phyloP scores from a whole-genome alignment of 768 basidiomycete genomes.

The Tulasnella calospora region DNA sequence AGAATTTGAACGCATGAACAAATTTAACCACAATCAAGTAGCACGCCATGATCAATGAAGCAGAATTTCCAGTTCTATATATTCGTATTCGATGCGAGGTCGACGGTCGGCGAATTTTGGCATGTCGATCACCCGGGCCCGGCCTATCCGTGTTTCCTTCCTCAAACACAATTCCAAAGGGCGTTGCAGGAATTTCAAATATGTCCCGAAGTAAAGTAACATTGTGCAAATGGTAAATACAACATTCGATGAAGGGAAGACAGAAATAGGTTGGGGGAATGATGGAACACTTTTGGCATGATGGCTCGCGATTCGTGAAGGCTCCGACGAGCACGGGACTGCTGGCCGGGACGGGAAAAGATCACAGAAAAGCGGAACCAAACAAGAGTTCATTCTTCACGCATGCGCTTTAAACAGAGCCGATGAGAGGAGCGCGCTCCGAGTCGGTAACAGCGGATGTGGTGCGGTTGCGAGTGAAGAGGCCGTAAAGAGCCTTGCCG shows the following conservation, averaged over 20 bases:
- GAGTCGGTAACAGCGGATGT: conserved; percentile 65
- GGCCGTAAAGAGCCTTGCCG: conserved; percentile 63
- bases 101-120: too few relatives aligned
- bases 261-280: neutral
- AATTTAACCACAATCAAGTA: too few relatives aligned
- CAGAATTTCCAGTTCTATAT: too few relatives aligned
- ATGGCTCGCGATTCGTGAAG: neutral
- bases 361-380: neutral
- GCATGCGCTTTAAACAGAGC: neutral
- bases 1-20: too few relatives aligned
- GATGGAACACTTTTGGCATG: neutral
- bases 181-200: too few relatives aligned
- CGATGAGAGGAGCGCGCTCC: conserved; percentile 78
- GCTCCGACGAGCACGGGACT: neutral
- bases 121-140: too few relatives aligned
- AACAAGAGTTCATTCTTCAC: neutral
- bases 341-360: neutral
- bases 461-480: conserved; percentile 42
- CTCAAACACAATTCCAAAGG: too few relatives aligned
- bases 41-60: too few relatives aligned
- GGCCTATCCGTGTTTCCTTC: too few relatives aligned
- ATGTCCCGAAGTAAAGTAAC: neutral
- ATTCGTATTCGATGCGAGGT: too few relatives aligned
- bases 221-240: neutral
- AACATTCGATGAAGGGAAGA: neutral